These are phyloP conservation scores for Avena sativa DNA, from an alignment of 176 grass and related monocot genomes.

Conservation along the genomic window DNA sequence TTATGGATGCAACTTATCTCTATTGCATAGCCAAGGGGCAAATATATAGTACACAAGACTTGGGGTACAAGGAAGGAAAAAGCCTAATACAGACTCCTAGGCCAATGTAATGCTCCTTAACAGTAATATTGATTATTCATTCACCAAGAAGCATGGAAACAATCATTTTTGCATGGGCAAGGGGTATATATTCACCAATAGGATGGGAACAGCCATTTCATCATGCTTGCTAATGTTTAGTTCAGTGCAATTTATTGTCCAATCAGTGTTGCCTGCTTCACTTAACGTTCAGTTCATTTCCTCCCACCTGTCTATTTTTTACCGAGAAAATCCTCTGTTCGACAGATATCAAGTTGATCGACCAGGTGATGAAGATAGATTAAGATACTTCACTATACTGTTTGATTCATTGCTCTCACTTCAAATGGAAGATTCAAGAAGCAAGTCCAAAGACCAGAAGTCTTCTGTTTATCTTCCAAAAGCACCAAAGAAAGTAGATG, in stretches of 20 bases:
- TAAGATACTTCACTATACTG: constrained; percentile 69
- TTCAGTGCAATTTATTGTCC: constrained; percentile 9
- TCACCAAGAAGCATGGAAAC: constrained; percentile 34
- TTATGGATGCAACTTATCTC: too few species aligned
- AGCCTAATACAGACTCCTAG: too few species aligned
- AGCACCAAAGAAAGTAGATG: constrained; percentile 84
- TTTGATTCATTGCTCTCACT: constrained; percentile 71
- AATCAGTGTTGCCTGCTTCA: constrained; percentile 9
- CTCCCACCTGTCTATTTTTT: constrained; percentile 40
- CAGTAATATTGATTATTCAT: neutral
- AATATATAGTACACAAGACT: too few species aligned
- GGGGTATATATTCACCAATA: neutral
- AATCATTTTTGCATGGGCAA: constrained; percentile 22
- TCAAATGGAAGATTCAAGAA: constrained; percentile 81
- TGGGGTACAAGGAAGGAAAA: too few species aligned
- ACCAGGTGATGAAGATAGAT: constrained; percentile 80
- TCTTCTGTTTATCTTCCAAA: constrained; percentile 79
- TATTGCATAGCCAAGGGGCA: too few species aligned
- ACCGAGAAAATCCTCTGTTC: constrained; percentile 46
- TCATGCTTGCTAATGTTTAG: constrained; percentile 12
- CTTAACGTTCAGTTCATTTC: neutral
- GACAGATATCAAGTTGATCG: constrained; percentile 86
- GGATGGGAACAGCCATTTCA: constrained; percentile 27
- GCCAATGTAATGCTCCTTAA: too few species aligned
- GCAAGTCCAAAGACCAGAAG: constrained; percentile 68